Evolutionary conservation across 129 eudicot genomes (phyloP), one percentile per base, ranked within the genome.

Genomic region (Gnaphalium uliginosum): DNA sequence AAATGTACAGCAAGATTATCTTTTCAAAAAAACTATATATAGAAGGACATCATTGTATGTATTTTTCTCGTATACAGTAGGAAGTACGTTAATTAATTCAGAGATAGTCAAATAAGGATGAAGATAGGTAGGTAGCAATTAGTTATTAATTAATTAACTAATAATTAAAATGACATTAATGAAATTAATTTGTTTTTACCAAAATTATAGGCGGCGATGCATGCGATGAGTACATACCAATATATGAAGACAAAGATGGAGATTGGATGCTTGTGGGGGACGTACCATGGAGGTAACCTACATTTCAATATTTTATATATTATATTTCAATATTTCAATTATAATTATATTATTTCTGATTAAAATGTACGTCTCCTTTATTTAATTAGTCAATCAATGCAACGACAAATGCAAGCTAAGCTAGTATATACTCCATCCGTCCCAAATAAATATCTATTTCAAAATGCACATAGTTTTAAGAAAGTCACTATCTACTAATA

Each of bases 251-350:
- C 90, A 73, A 73, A 24, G 65, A 73, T 24, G 77, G 77, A 73
- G 77, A 73, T 23, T 73, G 77, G 77, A 73, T 73, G 77, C 77
- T 73, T 25, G 77, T 73, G 58, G 77, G 77, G 68, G 64, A 58
- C 68, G 77, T 73, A 84, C 90, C 96, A 0, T 85, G 96, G 96
- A 78, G 72, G 90, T 89, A 85, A 78, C 90, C 79, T 56, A 51
- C 30, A 66, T 27, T 8, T 22, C 29, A 14, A 32, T 51, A 15
- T 51, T n/a, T 8, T 70, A 50, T 50, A 24, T 24, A 29, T 8
- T 70, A 17, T 27, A 17, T 10, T 50, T 29, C n/a, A 29, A 0
- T 17, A 50, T 21, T 51, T 71, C n/a, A 15, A 18, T 37, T 37
- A 8, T 37, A 7, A 35, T 35, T 35, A 35, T 35, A 35, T 35